Evolutionary conservation across 192 early-diverging fungal genomes (phyloP), one percentile per base, ranked within the genome.

Genomic region (Linnemannia hyalina): DNA sequence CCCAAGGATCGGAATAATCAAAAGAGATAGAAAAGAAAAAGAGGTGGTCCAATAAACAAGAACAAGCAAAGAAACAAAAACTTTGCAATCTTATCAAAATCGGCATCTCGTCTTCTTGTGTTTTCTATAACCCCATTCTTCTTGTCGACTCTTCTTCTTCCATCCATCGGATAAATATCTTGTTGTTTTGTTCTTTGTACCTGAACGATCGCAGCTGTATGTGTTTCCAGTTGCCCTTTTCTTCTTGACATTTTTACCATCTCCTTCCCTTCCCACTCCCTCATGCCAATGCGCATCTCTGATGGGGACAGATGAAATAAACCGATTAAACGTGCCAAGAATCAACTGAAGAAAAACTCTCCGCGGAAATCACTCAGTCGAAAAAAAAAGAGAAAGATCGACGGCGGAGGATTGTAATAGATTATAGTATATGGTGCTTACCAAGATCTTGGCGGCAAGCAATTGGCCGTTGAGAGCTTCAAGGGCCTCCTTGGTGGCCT

Each of bases 371-470:
- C 40, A 36, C 22, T 32, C 41, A 1, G 22, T 35, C 29, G 8
- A 32, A 57, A 36, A 54, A 38, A 42, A 75, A 63, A n/a, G 26
- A 38, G 35, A 46, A 32, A 22, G 9, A 26, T 10, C 16, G 52
- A 23, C 16, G 22, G 5, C 22, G 23, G 47, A 72, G 1, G 0
- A 72, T 9, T 26, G 1, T 6, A 38, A 0, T 20, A 26, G 38
- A 29, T 44, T 8, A 41, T 1, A 16, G 8, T 15, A 29, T 16
- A 26, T 40, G 0, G 29, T 32, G 63, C 70, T 73, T 86, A 86
- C 84, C 79, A 86, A 78, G 75, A 86, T 86, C 75, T 86, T 86
- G 75, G 84, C 84, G 1, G 84, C 84, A 73, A 86, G 65, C 26
- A 86, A 71, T 41, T 86, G 78, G 3, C 80, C 79, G 47, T 86